Evolutionary conservation across 495 filamentous ascomycete species (phyloP).

Genomic region (Talaromyces ruber): DNA sequence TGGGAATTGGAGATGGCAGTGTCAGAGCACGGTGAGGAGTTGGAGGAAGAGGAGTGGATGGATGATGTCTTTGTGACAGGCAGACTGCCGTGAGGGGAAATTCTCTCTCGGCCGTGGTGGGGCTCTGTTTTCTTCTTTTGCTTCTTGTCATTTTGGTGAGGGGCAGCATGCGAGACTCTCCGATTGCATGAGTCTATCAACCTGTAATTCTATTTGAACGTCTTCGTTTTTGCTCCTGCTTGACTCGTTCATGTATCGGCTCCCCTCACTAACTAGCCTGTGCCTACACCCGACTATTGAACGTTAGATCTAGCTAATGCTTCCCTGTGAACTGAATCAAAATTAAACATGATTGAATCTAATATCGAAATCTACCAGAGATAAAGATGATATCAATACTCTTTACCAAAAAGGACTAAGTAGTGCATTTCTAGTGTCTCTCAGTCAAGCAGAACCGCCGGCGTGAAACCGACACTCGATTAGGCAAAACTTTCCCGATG

Average conservation of each 20-base stretch:
- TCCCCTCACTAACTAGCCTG: not conserved
- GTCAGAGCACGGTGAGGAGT: not conserved
- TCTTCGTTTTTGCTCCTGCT: not conserved
- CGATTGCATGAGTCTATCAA: not conserved
- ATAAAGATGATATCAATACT: not conserved
- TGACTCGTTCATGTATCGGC: not conserved
- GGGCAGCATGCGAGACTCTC: not conserved
- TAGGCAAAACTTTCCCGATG: slow-evolving; percentile 2
- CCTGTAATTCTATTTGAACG: not conserved
- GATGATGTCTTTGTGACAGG: not conserved
- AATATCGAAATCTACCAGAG: not conserved
- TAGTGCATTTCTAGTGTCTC: not conserved
- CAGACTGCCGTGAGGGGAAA: not conserved
- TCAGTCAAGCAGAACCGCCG: not conserved
- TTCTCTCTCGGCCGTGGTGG: not conserved
- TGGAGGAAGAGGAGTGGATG: not conserved
- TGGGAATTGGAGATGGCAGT: not conserved
- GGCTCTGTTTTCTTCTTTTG: not conserved
- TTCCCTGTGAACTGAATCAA: not conserved
- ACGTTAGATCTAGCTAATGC: not conserved
- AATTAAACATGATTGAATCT: not conserved
- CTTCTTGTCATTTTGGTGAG: not conserved
- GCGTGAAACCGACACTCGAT: not conserved
- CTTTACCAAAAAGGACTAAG: not conserved
- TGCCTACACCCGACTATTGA: not conserved